Evolutionary conservation across 768 basidiomycete genomes (phyloP).

Genomic region (Clitopilus passeckerianus): DNA sequence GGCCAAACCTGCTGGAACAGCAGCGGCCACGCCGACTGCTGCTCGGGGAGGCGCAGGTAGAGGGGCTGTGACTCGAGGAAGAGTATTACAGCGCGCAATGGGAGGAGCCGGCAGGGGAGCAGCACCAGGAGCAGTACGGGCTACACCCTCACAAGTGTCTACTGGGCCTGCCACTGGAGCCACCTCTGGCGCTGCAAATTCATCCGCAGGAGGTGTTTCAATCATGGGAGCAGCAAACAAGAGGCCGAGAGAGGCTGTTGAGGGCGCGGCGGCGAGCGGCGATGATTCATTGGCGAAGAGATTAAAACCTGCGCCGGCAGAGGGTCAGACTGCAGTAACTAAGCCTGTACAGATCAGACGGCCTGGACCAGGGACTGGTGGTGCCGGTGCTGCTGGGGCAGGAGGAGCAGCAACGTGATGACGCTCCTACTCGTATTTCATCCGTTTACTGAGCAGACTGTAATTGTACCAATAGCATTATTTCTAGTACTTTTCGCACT

Average conservation of each 20-base stretch:
- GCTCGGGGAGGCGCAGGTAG: background rate
- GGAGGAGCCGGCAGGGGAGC: background rate
- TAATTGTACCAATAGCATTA: background rate
- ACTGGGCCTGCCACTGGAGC: slow-evolving; percentile 9
- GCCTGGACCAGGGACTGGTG: slow-evolving; percentile 24
- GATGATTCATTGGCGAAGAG: background rate
- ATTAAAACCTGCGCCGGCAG: background rate
- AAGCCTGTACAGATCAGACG: background rate
- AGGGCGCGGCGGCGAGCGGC: background rate
- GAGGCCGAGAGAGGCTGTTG: background rate
- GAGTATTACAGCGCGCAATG: background rate
- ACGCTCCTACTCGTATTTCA: slow-evolving; percentile 6
- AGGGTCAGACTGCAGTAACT: background rate
- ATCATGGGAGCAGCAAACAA: slow-evolving; percentile 1
- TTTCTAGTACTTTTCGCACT: background rate
- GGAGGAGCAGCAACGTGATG: background rate
- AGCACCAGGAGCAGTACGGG: slow-evolving; percentile 2
- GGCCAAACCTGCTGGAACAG: slow-evolving; percentile 12
- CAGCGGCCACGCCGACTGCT: background rate
- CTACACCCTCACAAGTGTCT: slow-evolving; percentile 4
- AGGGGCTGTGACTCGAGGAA: background rate
- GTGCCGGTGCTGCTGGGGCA: slow-evolving; percentile 20
- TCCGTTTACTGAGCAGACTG: background rate
- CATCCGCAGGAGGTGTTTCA: slow-evolving; percentile 4
- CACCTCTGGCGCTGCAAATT: slow-evolving; percentile 8